Percentiles rank a stretch among this genome's conserved stretches.
These are phyloP conservation scores for Lentinula lateritia DNA, from an alignment of 768 basidiomycete genomes.

Conservation along the genomic window DNA sequence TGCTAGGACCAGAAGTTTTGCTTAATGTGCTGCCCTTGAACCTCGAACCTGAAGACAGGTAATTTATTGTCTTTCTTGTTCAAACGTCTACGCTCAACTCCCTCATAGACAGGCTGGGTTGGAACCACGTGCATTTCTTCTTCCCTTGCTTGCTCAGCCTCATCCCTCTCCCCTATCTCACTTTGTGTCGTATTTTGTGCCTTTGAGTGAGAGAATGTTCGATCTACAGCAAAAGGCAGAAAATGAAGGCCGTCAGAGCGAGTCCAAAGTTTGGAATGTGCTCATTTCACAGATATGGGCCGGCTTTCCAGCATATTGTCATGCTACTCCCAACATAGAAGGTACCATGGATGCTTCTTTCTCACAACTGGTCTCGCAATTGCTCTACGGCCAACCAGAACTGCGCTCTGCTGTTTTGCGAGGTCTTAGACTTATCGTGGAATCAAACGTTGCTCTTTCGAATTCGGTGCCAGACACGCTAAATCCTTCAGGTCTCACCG, in stretches of 20 bases:
- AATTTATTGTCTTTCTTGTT: conserved; percentile 21
- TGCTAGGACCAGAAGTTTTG: conserved; percentile 80
- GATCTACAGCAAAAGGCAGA: conserved; percentile 80
- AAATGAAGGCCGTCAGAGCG: conserved; percentile 63
- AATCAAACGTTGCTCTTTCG: conserved; percentile 62
- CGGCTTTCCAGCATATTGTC: conserved; percentile 88
- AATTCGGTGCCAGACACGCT: conserved; percentile 27
- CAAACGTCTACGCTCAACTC: neutral
- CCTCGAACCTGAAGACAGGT: conserved; percentile 78
- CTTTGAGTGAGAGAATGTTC: conserved; percentile 91
- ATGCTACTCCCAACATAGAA: conserved; percentile 68
- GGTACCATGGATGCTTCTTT: conserved; percentile 72
- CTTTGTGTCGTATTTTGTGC: conserved; percentile 89
- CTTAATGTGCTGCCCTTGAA: conserved; percentile 77
- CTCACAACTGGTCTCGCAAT: conserved; percentile 84
- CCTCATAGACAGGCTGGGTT: conserved; percentile 53
- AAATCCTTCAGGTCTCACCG: conserved; percentile 35
- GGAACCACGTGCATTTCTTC: conserved; percentile 86
- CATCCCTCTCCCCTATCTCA: conserved; percentile 80
- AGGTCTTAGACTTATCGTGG: conserved; percentile 76
- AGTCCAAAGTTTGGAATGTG: conserved; percentile 95
- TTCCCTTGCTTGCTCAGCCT: conserved; percentile 78
- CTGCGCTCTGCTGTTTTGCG: conserved; percentile 79
- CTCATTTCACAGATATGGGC: conserved; percentile 92
- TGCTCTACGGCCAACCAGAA: conserved; percentile 86